Evolutionary conservation across 768 basidiomycete genomes (phyloP).

Genomic region (Leccinum subgranulosum): DNA sequence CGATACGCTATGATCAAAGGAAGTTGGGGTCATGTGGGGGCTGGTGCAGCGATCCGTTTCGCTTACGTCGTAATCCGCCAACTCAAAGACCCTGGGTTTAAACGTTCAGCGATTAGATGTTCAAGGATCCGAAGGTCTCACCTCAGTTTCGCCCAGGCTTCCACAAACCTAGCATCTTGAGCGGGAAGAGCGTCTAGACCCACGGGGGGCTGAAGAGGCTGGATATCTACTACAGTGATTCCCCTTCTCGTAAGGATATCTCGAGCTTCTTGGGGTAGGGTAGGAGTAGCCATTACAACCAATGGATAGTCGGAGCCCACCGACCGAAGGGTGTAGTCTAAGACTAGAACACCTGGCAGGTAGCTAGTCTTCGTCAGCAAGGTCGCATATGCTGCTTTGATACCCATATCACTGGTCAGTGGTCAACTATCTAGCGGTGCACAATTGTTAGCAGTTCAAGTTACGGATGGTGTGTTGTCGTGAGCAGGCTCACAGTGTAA

Average conservation of each 20-base stretch:
- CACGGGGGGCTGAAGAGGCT: constrained; percentile 51
- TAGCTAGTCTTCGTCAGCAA: constrained; percentile 68
- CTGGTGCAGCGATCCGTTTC: constrained; percentile 5
- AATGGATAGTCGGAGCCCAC: constrained; percentile 70
- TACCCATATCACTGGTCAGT: constrained; percentile 25
- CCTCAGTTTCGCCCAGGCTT: constrained; percentile 67
- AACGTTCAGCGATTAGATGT: not conserved
- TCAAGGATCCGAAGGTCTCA: constrained; percentile 19
- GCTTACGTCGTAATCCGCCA: constrained; percentile 62
- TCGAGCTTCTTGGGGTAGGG: constrained; percentile 48
- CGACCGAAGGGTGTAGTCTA: constrained; percentile 49
- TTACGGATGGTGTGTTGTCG: not conserved
- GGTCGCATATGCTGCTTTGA: constrained; percentile 65
- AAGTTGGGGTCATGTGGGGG: not conserved
- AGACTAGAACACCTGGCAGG: constrained; percentile 53
- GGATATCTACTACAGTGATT: constrained; percentile 58
- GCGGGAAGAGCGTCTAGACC: constrained; percentile 34
- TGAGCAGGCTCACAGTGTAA: not conserved
- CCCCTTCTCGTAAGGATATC: constrained; percentile 49
- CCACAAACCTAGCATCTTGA: constrained; percentile 49
- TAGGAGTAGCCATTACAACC: constrained; percentile 70
- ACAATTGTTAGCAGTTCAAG: not conserved
- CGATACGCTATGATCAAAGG: constrained; percentile 52
- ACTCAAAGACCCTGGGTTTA: constrained; percentile 50
- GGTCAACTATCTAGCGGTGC: not conserved